These are phyloP conservation scores for Magnaporthiopsis rhizophila DNA, from an alignment of 2,329 filamentous ascomycete species.

Conservation along the genomic window DNA sequence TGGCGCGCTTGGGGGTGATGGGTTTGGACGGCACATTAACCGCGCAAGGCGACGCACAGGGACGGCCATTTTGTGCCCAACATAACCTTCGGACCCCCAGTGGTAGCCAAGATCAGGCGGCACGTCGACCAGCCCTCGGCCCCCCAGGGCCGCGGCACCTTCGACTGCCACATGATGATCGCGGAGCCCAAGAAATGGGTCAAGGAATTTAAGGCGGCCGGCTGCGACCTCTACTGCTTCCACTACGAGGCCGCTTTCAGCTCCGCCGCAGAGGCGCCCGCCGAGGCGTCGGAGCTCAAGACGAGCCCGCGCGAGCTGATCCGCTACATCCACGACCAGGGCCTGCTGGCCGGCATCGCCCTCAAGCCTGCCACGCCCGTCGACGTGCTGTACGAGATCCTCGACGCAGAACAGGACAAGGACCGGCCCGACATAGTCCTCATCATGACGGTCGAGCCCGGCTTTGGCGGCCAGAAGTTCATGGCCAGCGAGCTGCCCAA, in stretches of 20 bases:
- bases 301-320: slow-evolving; percentile 83
- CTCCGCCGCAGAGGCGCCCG: slow-evolving; percentile 73
- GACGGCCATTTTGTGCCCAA: slow-evolving; percentile 99
- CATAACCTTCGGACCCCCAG: slow-evolving; percentile 91
- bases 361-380: slow-evolving; percentile 90
- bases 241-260: slow-evolving; percentile 96
- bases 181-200: slow-evolving; percentile 99
- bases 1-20: background rate
- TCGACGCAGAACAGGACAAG: slow-evolving; percentile 62
- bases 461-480: slow-evolving; percentile 97
- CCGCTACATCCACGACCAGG: slow-evolving; percentile 79
- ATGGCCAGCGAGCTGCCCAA: slow-evolving; percentile 95
- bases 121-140: slow-evolving; percentile 65
- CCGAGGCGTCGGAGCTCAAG: slow-evolving; percentile 56
- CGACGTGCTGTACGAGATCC: slow-evolving; percentile 84
- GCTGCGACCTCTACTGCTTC: slow-evolving; percentile 99
- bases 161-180: slow-evolving; percentile 99
- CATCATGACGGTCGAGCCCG: slow-evolving; percentile 96
- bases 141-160: slow-evolving; percentile 74
- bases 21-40: background rate
- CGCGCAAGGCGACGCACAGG: slow-evolving; percentile 39
- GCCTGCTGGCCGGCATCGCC: slow-evolving; percentile 86
- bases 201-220: slow-evolving; percentile 85
- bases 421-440: slow-evolving; percentile 98
- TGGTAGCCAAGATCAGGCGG: slow-evolving; percentile 86